Evolutionary conservation across 371 early-diverging fungal genomes (phyloP).

Genomic region (Mortierella sp.): DNA sequence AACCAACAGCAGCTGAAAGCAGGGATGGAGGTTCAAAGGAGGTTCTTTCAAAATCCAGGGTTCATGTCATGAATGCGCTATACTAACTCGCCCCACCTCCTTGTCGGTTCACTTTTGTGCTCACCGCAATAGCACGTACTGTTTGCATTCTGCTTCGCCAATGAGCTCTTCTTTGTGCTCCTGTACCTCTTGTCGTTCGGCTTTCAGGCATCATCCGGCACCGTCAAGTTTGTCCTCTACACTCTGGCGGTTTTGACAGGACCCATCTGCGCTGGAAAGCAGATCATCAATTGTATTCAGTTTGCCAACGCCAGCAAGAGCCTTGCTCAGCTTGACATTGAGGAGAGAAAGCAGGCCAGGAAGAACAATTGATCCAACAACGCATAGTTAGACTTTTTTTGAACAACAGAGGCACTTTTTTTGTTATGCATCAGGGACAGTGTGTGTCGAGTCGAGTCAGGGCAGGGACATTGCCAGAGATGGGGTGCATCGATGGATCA

Average conservation of each 20-base stretch:
- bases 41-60: too few species aligned
- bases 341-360: constrained; percentile 59
- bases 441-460: too few species aligned
- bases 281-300: constrained; percentile 92
- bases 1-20: too few species aligned
- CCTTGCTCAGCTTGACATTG: constrained; percentile 79
- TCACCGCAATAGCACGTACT: constrained; percentile 69
- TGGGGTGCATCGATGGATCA: too few species aligned
- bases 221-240: constrained; percentile 33
- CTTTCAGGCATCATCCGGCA: constrained; percentile 18
- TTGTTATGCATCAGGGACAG: too few species aligned
- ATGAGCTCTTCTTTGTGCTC: constrained; percentile 89
- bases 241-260: constrained; percentile 64
- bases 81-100: too few species aligned
- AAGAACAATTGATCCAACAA: constrained; percentile 16
- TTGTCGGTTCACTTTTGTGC: background rate
- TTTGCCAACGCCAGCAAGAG: constrained; percentile 85
- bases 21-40: too few species aligned
- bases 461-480: too few species aligned
- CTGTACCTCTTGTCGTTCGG: constrained; percentile 77
- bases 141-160: constrained; percentile 91
- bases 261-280: constrained; percentile 86
- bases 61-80: too few species aligned
- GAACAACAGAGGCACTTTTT: too few species aligned
- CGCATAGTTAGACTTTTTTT: too few species aligned